phyloP scores from a whole-genome alignment of 768 basidiomycete species.

The Mycena crocata region DNA sequence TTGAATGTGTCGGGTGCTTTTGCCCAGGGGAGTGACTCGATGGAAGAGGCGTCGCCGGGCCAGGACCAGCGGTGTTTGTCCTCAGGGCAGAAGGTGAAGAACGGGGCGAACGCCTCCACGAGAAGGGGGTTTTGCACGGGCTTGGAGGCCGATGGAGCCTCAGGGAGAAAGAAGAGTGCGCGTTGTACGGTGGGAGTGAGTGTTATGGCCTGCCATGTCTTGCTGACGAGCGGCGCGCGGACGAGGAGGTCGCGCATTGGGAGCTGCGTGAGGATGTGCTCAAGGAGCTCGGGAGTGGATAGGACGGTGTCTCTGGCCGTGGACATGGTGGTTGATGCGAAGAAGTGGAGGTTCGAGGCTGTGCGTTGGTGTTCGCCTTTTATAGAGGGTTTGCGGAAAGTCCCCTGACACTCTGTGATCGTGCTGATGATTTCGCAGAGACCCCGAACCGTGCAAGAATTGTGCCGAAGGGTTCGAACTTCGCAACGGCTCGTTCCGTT shows the following conservation, averaged over 20 bases:
- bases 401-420: too few relatives aligned
- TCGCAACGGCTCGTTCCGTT: too few relatives aligned
- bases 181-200: background rate
- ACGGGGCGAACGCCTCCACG: background rate
- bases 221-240: background rate
- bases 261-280: background rate
- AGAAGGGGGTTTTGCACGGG: background rate
- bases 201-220: background rate
- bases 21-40: background rate
- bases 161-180: background rate
- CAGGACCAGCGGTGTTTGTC: background rate
- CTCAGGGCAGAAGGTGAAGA: background rate
- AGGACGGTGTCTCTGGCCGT: background rate
- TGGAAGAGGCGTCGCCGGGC: background rate
- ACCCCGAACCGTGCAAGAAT: too few relatives aligned
- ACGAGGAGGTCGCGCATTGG: background rate
- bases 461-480: too few relatives aligned
- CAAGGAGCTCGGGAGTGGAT: background rate
- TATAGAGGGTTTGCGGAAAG: too few relatives aligned
- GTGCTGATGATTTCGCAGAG: too few relatives aligned
- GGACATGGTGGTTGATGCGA: background rate
- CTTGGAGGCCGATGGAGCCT: background rate
- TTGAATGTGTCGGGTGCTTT: background rate
- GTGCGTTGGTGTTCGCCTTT: too few relatives aligned
- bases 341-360: too few relatives aligned